Conservation (phyloP, 257 asterid genomes). For the Nicotiana noctiflora region DNA sequence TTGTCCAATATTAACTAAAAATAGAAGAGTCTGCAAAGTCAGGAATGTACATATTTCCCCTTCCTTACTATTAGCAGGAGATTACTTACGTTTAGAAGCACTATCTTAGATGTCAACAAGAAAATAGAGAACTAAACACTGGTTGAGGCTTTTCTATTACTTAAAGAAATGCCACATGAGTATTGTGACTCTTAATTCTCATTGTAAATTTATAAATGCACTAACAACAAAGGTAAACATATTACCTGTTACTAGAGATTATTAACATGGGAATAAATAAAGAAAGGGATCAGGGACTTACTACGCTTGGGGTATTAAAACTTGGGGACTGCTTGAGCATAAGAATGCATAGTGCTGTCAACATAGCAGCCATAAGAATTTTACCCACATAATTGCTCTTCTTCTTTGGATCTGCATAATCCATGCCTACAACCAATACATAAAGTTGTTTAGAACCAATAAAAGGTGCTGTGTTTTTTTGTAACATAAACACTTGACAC, state of each 20-base stretch:
- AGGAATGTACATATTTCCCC: not conserved
- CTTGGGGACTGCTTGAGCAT: constrained; percentile 35
- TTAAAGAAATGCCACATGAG: too few relatives aligned
- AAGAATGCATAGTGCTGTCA: constrained; percentile 32
- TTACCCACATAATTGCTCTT: constrained; percentile 32
- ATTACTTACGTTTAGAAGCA: too few relatives aligned
- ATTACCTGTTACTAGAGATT: not conserved
- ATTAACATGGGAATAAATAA: not conserved
- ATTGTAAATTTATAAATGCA: too few relatives aligned
- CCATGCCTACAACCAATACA: constrained; percentile 52
- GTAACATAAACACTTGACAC: not conserved
- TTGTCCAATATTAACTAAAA: not conserved
- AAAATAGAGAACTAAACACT: too few relatives aligned
- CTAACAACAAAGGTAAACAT: not conserved
- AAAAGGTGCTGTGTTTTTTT: not conserved
- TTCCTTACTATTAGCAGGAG: not conserved
- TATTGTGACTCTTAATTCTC: too few relatives aligned
- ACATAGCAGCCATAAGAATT: constrained; percentile 31
- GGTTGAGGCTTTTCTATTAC: too few relatives aligned
- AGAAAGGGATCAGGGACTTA: constrained; percentile 8
- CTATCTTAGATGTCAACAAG: too few relatives aligned
- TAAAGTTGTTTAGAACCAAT: not conserved
- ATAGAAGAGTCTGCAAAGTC: not conserved
- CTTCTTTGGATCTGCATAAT: constrained; percentile 70
- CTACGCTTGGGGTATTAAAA: constrained; percentile 29